Base-by-base conservation (phyloP, 106 monocot genomes). In the Cymbidium sinense region DNA sequence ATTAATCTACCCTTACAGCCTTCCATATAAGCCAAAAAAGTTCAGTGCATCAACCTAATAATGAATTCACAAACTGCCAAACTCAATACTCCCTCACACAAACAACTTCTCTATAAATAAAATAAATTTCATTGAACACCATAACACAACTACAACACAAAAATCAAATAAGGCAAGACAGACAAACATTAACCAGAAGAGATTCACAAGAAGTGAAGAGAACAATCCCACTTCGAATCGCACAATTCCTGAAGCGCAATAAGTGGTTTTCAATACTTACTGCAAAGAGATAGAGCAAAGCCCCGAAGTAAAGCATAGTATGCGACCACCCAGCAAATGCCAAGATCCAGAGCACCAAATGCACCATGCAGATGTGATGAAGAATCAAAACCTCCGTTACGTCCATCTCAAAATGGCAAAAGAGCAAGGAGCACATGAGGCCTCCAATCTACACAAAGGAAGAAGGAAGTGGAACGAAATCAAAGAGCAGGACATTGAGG, bases 201-300 rank as follows among this genome's bases (percentile, higher is more conserved):
- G 31, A 8, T 65, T 7, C 11, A 65, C 30, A 65, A 65, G n/a
- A 30, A 65, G 11, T 12, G n/a, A 58, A 58, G 30, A 29, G 65
- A 29, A 65, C n/a, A 27, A 2, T 2, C 30, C 12, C 65, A 29
- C 13, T 1, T 7, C 10, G 30, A 29, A 65, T 65, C 10, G 65
- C 27, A 2, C 5, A 65, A 30, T 65, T 1, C 30, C 29, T 31
- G 12, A 67, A 67, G 11, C 67, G 5, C 67, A 31, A 33, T 1
- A 67, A 33, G 5, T 13, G 17, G 29, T 5, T 39, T 71, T 39
- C 34, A 34, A 21, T 29, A 9, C 83, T 64, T 77, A 95, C 95
- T 81, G 77, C 77, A 77, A 78, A 92, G 75, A 95, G 90, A 51
- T 95, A 95, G 43, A 90, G n/a, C 77, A 95, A 76, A 15, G 85